Evolutionary conservation across 164 flowering plant genomes (phyloP).

Genomic region (Akebia trifoliata): DNA sequence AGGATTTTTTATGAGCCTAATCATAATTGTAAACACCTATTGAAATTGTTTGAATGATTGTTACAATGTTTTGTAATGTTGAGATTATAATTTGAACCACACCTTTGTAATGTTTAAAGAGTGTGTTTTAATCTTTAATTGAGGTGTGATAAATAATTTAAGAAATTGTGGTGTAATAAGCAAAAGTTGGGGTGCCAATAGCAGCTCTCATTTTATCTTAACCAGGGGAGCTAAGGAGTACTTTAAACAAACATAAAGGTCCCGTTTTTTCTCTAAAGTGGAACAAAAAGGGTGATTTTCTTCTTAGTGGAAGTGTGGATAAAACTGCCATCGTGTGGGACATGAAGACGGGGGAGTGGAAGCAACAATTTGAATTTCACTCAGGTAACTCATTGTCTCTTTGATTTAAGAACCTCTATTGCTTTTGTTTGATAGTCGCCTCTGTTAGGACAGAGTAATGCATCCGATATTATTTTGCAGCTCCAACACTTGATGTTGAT

Average conservation of each 20-base stretch:
- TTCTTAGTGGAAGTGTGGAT: constrained; percentile 96
- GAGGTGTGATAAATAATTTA: too few species aligned
- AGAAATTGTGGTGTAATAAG: too few species aligned
- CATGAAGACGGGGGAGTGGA: constrained; percentile 79
- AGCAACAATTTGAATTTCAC: constrained; percentile 92
- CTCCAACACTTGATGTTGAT: constrained; percentile 97
- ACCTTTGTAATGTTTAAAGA: too few species aligned
- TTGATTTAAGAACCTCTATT: background rate
- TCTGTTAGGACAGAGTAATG: background rate
- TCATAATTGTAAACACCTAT: too few species aligned
- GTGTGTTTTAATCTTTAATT: too few species aligned
- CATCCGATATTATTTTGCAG: constrained; percentile 28
- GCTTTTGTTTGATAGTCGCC: background rate
- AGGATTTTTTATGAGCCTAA: too few species aligned
- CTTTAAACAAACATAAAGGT: constrained; percentile 83
- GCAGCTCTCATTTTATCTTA: background rate
- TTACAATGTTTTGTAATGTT: too few species aligned
- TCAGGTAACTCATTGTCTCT: constrained; percentile 39
- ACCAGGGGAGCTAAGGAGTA: constrained; percentile 73
- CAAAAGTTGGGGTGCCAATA: too few species aligned
- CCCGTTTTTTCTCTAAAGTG: constrained; percentile 94
- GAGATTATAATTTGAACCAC: too few species aligned
- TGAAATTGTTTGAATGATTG: too few species aligned
- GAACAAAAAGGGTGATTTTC: constrained; percentile 97
- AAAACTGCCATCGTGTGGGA: constrained; percentile 99